A percentile compares a stretch with the other conserved stretches of the same genome.
phyloP scores from a whole-genome alignment of 441 rosid species.

The Mallotus japonicus region DNA sequence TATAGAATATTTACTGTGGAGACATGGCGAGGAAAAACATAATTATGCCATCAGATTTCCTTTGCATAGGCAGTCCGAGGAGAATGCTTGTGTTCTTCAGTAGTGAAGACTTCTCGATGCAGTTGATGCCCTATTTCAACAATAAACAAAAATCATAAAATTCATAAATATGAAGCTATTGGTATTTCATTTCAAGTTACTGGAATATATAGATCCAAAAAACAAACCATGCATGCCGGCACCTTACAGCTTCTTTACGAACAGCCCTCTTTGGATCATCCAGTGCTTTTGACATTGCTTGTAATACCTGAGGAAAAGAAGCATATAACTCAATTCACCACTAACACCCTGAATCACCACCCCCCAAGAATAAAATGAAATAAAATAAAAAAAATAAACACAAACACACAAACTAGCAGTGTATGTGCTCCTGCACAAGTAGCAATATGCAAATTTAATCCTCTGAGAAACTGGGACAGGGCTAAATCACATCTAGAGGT shows the following conservation, averaged over 20 bases:
- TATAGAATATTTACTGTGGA: conserved; percentile 18
- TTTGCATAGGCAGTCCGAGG: not conserved
- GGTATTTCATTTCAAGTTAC: not conserved
- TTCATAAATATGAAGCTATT: not conserved
- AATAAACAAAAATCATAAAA: conserved; percentile 13
- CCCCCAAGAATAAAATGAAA: no score
- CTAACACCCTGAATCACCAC: no score
- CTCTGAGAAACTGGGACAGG: not conserved
- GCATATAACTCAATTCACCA: not conserved
- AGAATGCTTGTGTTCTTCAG: conserved; percentile 15
- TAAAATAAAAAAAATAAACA: no score
- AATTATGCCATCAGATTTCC: conserved; percentile 2
- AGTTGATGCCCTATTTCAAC: conserved; percentile 47
- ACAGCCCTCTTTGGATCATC: conserved; percentile 88
- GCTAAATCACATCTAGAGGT: no score
- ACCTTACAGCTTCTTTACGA: conserved; percentile 74
- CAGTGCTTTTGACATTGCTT: conserved; percentile 55
- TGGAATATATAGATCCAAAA: conserved; percentile 1
- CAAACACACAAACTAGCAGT: no score
- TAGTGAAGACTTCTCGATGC: conserved; percentile 36
- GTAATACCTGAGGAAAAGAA: conserved; percentile 47
- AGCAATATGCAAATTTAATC: not conserved
- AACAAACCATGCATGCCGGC: conserved; percentile 82
- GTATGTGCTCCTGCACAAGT: not conserved
- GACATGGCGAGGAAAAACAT: conserved; percentile 1